Evolutionary conservation across 2,329 filamentous ascomycete genomes (phyloP), one percentile per base, ranked within the genome.

Genomic region (Calonectria naviculata): DNA sequence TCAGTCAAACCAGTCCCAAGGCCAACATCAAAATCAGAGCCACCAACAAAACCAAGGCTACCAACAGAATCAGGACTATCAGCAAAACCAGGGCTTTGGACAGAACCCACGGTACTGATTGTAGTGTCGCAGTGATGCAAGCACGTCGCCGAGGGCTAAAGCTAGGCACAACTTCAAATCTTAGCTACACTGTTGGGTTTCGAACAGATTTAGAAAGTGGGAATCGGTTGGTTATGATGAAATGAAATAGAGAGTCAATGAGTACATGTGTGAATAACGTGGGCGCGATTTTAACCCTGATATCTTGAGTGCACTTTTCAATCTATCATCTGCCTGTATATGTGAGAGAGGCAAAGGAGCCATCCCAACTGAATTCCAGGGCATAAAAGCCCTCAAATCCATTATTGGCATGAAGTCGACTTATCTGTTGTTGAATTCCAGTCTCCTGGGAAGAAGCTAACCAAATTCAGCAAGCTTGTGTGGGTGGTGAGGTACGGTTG

Each of bases 41-140:
- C 31, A 67, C 34, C 61, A 60, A 9, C 36, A 36, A 15, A 52
- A 70, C 28, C 73, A 76, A 52, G 76, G 61, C 17, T 19, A 68
- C 5, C 62, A 71, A 26, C 54, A 72, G 19, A 65, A 78, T n/a
- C 65, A 75, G 5, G 67, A 60, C 52, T 72, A 79, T n/a, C 65
- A 78, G 15, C 73, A 76, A 24, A 52, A 71, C 0, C 75, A 78
- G 41, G 21, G 60, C 17, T 76, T 81, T 42, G 74, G 78, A 2
- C 73, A 78, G 4, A 73, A 78, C 8, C 76, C 79, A 9, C 63
- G 34, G n/a, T 74, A 74, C 46, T 74, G 34, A 66, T 26, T 17
- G 12, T 2, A 42, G 24, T 12, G 26, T 9, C 21, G 24, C 10
- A 31, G 28, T 19, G 44, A 5, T 21, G 15, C 1, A 42, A 4